These are phyloP conservation scores for Cinnamomum micranthum DNA, from an alignment of 164 flowering plant genomes.

Conservation along the genomic window DNA sequence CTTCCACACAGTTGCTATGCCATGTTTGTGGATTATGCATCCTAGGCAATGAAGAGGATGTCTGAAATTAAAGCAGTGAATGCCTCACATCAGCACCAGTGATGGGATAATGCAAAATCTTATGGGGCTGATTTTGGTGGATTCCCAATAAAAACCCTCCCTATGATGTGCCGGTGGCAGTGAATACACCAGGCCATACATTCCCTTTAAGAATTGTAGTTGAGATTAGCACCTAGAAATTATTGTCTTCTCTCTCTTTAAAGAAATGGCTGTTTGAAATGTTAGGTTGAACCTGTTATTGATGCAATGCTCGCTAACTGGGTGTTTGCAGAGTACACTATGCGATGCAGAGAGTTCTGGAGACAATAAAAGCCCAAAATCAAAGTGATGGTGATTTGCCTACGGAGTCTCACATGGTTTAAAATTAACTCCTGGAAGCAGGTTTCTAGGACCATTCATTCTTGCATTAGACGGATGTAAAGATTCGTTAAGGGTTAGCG, in stretches of 20 bases:
- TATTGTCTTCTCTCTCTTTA: not conserved
- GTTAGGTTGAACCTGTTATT: not conserved
- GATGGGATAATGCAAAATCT: too few species aligned
- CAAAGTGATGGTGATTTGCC: conserved; percentile 3
- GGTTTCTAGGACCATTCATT: not conserved
- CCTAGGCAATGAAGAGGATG: too few species aligned
- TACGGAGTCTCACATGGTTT: conserved; percentile 33
- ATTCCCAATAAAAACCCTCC: too few species aligned
- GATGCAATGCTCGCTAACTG: not conserved
- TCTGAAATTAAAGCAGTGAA: too few species aligned
- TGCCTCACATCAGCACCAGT: too few species aligned
- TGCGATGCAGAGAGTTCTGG: conserved; percentile 57
- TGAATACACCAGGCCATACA: too few species aligned
- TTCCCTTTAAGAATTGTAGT: too few species aligned
- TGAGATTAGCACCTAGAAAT: not conserved
- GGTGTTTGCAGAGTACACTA: conserved; percentile 47
- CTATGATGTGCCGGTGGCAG: too few species aligned
- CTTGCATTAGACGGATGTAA: not conserved
- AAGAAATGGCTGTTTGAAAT: not conserved
- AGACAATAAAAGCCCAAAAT: conserved; percentile 21
- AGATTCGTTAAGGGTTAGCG: not conserved
- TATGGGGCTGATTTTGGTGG: too few species aligned
- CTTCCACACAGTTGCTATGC: too few species aligned
- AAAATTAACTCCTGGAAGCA: conserved; percentile 6
- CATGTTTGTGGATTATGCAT: too few species aligned